Percentiles rank a stretch among this genome's conserved stretches.
Evolutionary conservation across 805 yeast genomes (phyloP).

Genomic region (Teunomyces funiuensis): DNA sequence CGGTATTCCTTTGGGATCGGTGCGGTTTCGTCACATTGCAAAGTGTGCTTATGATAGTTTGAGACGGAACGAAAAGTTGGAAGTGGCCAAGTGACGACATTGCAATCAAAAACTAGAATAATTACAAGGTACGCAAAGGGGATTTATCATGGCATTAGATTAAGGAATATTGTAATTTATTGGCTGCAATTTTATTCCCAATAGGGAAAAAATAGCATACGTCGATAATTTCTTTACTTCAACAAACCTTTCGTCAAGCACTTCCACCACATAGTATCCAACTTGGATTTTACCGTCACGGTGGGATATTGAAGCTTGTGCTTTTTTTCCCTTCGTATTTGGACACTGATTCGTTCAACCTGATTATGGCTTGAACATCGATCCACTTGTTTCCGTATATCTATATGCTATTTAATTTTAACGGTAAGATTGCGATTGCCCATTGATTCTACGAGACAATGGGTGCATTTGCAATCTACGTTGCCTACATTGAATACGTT

Average conservation of each 20-base stretch:
- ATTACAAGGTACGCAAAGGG: too few relatives aligned
- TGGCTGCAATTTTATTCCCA: too few relatives aligned
- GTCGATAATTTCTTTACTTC: slow-evolving; percentile 5
- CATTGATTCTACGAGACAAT: neutral
- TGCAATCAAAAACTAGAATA: too few relatives aligned
- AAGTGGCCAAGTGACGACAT: neutral
- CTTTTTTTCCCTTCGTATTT: slow-evolving; percentile 16
- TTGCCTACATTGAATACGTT: slow-evolving; percentile 16
- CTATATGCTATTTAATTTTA: slow-evolving; percentile 13
- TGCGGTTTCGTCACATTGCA: slow-evolving; percentile 67
- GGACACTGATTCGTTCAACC: slow-evolving; percentile 17
- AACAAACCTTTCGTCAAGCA: neutral
- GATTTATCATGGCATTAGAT: too few relatives aligned
- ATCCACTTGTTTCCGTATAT: slow-evolving; percentile 28
- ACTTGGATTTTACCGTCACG: slow-evolving; percentile 24
- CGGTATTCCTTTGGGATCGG: slow-evolving; percentile 70
- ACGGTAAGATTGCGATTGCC: slow-evolving; percentile 1
- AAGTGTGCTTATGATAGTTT: slow-evolving; percentile 55
- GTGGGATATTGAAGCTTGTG: slow-evolving; percentile 23
- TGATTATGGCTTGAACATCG: slow-evolving; percentile 18
- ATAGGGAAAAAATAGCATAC: too few relatives aligned
- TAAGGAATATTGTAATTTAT: too few relatives aligned
- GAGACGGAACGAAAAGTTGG: slow-evolving; percentile 6
- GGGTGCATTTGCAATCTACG: slow-evolving; percentile 14
- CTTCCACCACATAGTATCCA: slow-evolving; percentile 13